Percentiles rank a stretch among this genome's conserved stretches.
These are phyloP conservation scores for Aspergillus cavernicola DNA, from an alignment of 495 filamentous ascomycete genomes.

Conservation along the genomic window DNA sequence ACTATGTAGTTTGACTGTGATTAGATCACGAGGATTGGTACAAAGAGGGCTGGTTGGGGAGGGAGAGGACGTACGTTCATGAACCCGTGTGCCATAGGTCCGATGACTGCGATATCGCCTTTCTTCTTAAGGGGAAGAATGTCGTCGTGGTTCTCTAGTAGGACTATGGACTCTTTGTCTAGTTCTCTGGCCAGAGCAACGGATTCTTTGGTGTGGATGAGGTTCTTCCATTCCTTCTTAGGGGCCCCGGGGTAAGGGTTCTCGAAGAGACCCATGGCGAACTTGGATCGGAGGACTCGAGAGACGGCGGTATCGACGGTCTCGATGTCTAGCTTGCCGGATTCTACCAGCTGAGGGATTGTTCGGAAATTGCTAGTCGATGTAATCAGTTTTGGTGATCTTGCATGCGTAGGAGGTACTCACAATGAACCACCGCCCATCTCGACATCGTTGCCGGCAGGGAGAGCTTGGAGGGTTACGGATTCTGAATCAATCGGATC, in stretches of 20 bases:
- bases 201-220: constrained; percentile 55
- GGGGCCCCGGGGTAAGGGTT: constrained; percentile 57
- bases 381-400: background rate
- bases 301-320: constrained; percentile 62
- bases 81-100: constrained; percentile 66
- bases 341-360: constrained; percentile 59
- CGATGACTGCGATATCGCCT: constrained; percentile 65
- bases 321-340: constrained; percentile 51
- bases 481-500: constrained; percentile 57
- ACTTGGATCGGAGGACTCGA: constrained; percentile 59
- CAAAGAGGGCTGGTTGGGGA: background rate
- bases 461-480: constrained; percentile 52
- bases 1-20: constrained; percentile 30
- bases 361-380: constrained; percentile 52
- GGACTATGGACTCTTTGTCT: constrained; percentile 65
- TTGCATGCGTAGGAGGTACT: constrained; percentile 2
- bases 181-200: constrained; percentile 56
- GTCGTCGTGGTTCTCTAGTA: constrained; percentile 63
- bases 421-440: constrained; percentile 70
- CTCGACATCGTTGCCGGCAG: constrained; percentile 68
- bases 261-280: constrained; percentile 64
- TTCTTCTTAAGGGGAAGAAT: constrained; percentile 57
- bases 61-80: constrained; percentile 52
- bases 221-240: constrained; percentile 44
- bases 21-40: background rate